phyloP scores from a whole-genome alignment of 768 basidiomycete genomes.

The Rhodotorula kratochvilovae region DNA sequence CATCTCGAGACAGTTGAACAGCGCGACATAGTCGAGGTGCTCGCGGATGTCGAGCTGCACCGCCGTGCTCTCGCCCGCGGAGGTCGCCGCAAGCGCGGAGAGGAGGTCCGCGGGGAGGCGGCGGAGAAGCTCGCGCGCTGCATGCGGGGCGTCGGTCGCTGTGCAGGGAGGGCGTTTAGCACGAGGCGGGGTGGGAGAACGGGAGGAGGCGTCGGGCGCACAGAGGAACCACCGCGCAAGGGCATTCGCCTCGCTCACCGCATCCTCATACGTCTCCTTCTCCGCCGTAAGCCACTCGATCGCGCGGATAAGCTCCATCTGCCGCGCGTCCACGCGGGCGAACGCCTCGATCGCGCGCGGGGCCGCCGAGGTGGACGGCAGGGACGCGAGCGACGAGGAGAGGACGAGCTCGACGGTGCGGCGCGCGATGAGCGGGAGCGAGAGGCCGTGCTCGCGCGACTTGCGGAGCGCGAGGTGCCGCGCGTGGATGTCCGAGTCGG shows the following conservation, averaged over 20 bases:
- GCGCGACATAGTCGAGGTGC: conserved; percentile 72
- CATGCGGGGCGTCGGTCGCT: conserved; percentile 21
- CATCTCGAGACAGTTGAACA: conserved; percentile 64
- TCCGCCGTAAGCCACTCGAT: conserved; percentile 89
- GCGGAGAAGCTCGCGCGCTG: conserved; percentile 25
- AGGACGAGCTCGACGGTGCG: conserved; percentile 64
- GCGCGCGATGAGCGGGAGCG: conserved; percentile 71
- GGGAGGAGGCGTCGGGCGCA: conserved; percentile 47
- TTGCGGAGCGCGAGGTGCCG: conserved; percentile 66
- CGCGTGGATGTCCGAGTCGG: conserved; percentile 53
- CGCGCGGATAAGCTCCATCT: conserved; percentile 65
- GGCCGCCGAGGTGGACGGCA: not conserved
- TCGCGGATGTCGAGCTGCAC: conserved; percentile 46
- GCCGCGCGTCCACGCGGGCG: conserved; percentile 31
- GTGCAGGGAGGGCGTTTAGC: no score
- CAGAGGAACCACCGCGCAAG: conserved; percentile 86
- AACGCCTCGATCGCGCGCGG: conserved; percentile 20
- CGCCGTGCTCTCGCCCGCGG: conserved; percentile 13
- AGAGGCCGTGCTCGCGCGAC: conserved; percentile 77
- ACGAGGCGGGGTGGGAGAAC: no score
- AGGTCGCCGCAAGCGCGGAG: conserved; percentile 6
- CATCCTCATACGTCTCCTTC: conserved; percentile 67
- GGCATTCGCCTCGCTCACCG: conserved; percentile 79
- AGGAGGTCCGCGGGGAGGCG: conserved; percentile 28
- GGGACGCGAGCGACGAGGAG: conserved; percentile 41